These are phyloP conservation scores for Colletotrichum ledebouriae DNA, from an alignment of 2,329 filamentous ascomycete genomes.

Conservation along the genomic window DNA sequence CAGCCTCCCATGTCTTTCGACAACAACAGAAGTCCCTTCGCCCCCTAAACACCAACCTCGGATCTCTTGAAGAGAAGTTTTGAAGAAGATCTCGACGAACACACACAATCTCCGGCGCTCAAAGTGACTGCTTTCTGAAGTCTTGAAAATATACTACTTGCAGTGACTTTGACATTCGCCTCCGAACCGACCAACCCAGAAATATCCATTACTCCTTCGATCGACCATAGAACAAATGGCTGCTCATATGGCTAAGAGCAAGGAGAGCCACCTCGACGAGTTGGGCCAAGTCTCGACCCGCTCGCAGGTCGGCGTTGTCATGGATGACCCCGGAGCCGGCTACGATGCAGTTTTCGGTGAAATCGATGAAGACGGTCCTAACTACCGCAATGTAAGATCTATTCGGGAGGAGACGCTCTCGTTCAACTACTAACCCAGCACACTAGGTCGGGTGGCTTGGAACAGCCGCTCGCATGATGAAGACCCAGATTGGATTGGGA, in stretches of 20 bases:
- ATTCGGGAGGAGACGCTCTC: background rate
- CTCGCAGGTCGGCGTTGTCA: constrained; percentile 33
- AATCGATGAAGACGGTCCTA: constrained; percentile 48
- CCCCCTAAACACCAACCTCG: constrained; percentile 20
- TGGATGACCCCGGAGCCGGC: constrained; percentile 18
- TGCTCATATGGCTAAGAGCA: constrained; percentile 16
- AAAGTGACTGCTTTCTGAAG: constrained; percentile 25
- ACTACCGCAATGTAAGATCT: constrained; percentile 49
- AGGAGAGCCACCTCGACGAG: constrained; percentile 31
- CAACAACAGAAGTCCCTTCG: constrained; percentile 4
- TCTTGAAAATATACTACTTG: constrained; percentile 5
- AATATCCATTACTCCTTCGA: constrained; percentile 9
- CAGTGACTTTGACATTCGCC: constrained; percentile 20
- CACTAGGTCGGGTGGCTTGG: constrained; percentile 58
- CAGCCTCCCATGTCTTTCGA: constrained; percentile 19
- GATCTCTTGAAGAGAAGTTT: constrained; percentile 6
- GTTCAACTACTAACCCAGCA: constrained; percentile 15
- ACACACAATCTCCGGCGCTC: background rate
- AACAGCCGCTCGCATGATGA: constrained; percentile 59
- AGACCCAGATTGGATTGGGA: constrained; percentile 59
- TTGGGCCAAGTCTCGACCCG: constrained; percentile 21
- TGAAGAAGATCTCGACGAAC: background rate
- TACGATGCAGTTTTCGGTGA: constrained; percentile 51
- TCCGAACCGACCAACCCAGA: constrained; percentile 12
- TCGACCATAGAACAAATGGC: constrained; percentile 23